phyloP scores from a whole-genome alignment of 306 rosid species.

The Echinosophora koreensis region DNA sequence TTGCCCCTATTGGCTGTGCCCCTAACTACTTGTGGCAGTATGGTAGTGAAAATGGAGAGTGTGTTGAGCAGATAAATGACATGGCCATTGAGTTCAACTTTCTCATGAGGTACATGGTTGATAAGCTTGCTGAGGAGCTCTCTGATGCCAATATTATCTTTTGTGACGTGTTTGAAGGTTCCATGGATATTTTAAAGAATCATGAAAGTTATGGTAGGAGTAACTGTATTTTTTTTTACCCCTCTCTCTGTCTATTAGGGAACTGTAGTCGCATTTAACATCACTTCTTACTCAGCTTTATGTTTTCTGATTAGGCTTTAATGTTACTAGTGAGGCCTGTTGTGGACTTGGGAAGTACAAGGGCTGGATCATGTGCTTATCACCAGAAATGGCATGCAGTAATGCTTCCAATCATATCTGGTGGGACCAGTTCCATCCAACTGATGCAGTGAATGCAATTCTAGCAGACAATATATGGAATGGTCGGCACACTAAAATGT shows the following conservation, averaged over 20 bases:
- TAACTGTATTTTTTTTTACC: neutral
- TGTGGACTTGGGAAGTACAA: conserved; percentile 87
- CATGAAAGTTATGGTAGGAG: conserved; percentile 67
- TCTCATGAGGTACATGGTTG: conserved; percentile 74
- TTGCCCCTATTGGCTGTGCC: conserved; percentile 92
- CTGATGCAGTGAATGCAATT: conserved; percentile 84
- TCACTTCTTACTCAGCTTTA: conserved; percentile 41
- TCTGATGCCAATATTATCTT: conserved; percentile 64
- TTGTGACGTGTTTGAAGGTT: conserved; percentile 77
- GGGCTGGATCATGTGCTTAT: conserved; percentile 85
- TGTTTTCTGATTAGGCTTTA: conserved; percentile 68
- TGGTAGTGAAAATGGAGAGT: conserved; percentile 66
- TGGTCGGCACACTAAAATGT: conserved; percentile 73
- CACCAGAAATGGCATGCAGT: conserved; percentile 82
- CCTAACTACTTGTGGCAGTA: conserved; percentile 83
- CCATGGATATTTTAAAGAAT: conserved; percentile 83
- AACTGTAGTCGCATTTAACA: conserved; percentile 9
- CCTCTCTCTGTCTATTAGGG: neutral
- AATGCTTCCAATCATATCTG: conserved; percentile 83
- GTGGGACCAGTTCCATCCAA: conserved; percentile 99
- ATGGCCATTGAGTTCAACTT: conserved; percentile 86
- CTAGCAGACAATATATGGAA: conserved; percentile 86
- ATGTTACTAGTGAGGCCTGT: conserved; percentile 76
- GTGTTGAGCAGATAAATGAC: conserved; percentile 77
- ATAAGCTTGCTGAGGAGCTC: conserved; percentile 68